These are phyloP conservation scores for Ophiostoma triangulosporum DNA, from an alignment of 2,329 filamentous ascomycete genomes.

Conservation along the genomic window DNA sequence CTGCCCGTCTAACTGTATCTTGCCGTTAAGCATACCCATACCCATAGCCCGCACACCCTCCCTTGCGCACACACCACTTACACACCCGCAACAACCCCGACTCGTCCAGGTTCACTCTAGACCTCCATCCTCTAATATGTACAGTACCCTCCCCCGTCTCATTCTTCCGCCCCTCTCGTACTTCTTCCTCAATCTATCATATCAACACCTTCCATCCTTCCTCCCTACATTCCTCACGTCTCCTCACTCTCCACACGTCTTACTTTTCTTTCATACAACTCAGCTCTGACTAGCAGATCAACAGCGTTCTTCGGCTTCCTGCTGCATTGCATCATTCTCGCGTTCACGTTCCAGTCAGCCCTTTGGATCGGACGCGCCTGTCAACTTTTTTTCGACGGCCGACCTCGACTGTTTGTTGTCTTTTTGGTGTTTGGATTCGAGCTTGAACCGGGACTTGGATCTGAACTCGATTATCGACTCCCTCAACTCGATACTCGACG, in stretches of 20 bases:
- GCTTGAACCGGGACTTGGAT: background rate
- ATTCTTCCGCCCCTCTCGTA: constrained; percentile 5
- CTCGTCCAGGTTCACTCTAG: background rate
- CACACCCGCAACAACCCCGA: background rate
- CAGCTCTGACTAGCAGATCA: background rate
- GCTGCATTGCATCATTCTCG: background rate
- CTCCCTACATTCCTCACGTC: constrained; percentile 2
- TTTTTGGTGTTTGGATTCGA: background rate
- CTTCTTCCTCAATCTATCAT: background rate
- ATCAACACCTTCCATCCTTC: background rate
- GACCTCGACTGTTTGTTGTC: background rate
- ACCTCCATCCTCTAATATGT: constrained; percentile 4
- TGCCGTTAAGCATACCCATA: no score
- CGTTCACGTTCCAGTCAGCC: constrained; percentile 6
- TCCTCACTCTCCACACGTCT: constrained; percentile 1
- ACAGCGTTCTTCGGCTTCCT: background rate
- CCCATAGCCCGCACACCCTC: constrained; percentile 1
- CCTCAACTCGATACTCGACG: background rate
- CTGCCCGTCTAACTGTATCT: no score
- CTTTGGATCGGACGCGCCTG: constrained; percentile 4
- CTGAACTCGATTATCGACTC: no score
- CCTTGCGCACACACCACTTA: background rate
- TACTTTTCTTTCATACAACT: background rate
- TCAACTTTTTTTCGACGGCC: background rate
- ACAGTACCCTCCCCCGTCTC: constrained; percentile 1